Evolutionary conservation across 2,329 filamentous ascomycete genomes (phyloP), one percentile per base, ranked within the genome.

Genomic region (Plenodomus lindquistii): DNA sequence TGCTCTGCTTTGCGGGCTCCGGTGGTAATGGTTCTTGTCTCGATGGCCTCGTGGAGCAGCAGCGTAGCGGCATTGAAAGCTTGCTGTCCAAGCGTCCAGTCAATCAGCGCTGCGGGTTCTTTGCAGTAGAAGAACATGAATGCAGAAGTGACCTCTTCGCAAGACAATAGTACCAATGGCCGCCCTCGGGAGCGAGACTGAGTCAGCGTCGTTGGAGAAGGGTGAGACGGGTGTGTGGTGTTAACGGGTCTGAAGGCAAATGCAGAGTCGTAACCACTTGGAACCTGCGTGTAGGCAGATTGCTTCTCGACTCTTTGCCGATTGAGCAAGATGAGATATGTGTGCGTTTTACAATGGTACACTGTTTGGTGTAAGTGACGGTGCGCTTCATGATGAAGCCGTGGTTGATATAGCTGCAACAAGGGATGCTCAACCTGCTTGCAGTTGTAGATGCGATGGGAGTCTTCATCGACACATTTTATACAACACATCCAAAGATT

Each of bases 1-100:
- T 72, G 64, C 49, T 77, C 69, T 4, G 76, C 71, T 36, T 73
- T 69, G n/a, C 38, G 39, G 10, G 51, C 43, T 3, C 52, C 52
- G 1, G 17, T 27, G 38, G 63, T 65, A 15, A 75, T 55, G 16
- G 72, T 66, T n/a, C 64, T 63, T 16, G 67, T 57, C 57, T 79
- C 77, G 49, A 77, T 65, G 7, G 74, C 74, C 41, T 79, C 76
- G 2, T 78, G 65, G 1, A 79, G 64, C 6, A 80, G 58, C 18
- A 80, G 76, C 76, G 79, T 79, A 50, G 71, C 74, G 9, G 76
- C 74, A 47, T 79, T 79, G 66, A 79, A 79, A 2, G 77, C 76
- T 62, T 79, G 75, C 49, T 80, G 78, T 29, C 72, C 72, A 55
- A 78, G 72, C 0, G 70, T 75, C 77, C 77, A 80, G 53, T 74